Conservation (phyloP, 208 protist species). For the Leishmania tarentolae region DNA sequence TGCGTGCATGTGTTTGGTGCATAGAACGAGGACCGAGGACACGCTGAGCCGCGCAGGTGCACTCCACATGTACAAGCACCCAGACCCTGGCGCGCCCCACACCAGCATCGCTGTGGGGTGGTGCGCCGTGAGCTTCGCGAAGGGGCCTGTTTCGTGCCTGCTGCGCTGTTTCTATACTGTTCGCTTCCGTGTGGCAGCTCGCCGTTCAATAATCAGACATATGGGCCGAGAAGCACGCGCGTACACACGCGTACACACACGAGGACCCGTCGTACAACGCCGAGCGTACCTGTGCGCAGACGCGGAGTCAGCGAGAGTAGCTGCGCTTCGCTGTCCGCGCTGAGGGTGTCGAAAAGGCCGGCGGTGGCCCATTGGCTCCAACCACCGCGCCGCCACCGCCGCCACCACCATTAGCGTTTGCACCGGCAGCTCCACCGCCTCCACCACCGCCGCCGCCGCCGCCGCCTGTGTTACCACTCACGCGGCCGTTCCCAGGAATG, state of each 20-base stretch:
- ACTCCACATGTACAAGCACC: no score
- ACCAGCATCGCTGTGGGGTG: no score
- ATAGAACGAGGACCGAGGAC: no score
- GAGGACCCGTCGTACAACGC: background rate
- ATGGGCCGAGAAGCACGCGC: background rate
- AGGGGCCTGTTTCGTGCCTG: no score
- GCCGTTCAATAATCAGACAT: no score
- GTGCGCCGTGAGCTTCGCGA: no score
- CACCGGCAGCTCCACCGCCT: background rate
- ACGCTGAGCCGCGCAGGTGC: no score
- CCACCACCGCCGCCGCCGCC: background rate
- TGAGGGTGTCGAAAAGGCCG: background rate
- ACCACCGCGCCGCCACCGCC: background rate
- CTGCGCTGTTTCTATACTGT: no score
- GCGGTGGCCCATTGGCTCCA: background rate
- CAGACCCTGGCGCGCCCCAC: no score
- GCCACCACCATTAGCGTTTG: background rate
- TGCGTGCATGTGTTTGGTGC: background rate
- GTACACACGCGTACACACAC: background rate
- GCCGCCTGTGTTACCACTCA: background rate
- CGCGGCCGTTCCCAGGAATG: conserved; percentile 3
- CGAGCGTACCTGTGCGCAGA: background rate
- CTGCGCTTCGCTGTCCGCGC: conserved; percentile 20
- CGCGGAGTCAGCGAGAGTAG: conserved; percentile 11
- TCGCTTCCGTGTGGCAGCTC: background rate